Conservation (phyloP, 2,329 filamentous ascomycete species). For the Venturia nashicola region DNA sequence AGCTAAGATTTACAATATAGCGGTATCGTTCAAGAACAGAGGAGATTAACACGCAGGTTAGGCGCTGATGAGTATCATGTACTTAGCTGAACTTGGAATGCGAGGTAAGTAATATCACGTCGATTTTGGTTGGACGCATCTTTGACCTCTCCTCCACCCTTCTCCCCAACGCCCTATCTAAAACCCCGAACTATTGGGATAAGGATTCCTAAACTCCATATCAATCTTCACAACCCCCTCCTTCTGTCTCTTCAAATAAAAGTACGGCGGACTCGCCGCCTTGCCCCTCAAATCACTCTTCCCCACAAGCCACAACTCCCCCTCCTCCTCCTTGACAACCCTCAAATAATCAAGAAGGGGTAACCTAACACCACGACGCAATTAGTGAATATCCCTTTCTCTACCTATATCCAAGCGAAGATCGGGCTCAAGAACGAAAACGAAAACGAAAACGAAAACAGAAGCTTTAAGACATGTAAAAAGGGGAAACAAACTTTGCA, state of each 20-base stretch:
- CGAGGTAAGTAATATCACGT: too few relatives aligned
- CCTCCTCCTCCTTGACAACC: not conserved
- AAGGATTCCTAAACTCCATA: conserved; percentile 6
- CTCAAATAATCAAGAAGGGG: conserved; percentile 3
- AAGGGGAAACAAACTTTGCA: not conserved
- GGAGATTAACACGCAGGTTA: too few relatives aligned
- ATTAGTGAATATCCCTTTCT: not conserved
- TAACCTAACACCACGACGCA: not conserved
- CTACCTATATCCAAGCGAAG: not conserved
- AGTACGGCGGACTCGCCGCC: conserved; percentile 4
- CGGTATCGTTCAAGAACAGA: too few relatives aligned
- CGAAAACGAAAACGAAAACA: too few relatives aligned
- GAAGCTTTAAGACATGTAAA: too few relatives aligned
- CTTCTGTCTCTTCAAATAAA: conserved; percentile 1
- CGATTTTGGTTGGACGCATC: too few relatives aligned
- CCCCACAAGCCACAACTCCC: conserved; percentile 2
- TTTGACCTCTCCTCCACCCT: too few relatives aligned
- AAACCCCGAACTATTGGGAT: conserved; percentile 7
- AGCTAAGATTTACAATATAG: too few relatives aligned
- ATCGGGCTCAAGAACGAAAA: too few relatives aligned
- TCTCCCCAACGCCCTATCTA: not conserved
- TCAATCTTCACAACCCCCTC: conserved; percentile 2
- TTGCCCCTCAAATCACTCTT: conserved; percentile 7
- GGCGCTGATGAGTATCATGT: too few relatives aligned
- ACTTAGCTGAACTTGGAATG: too few relatives aligned